phyloP scores from a whole-genome alignment of 2,329 filamentous ascomycete species.

The Fusarium anguioides region DNA sequence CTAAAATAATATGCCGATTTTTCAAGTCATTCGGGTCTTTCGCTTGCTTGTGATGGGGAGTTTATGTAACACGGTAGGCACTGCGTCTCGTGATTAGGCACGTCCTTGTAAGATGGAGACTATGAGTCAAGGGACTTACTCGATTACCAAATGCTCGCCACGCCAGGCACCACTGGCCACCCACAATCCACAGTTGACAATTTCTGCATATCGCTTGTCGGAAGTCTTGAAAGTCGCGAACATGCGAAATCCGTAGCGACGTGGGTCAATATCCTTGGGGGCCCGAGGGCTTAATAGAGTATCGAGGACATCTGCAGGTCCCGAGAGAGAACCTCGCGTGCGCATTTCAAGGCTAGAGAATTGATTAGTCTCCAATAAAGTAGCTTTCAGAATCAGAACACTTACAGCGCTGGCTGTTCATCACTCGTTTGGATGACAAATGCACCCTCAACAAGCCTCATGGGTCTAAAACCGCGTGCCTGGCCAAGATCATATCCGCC shows the following conservation, averaged over 20 bases:
- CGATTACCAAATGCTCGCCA: slow-evolving; percentile 58
- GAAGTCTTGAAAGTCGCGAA: slow-evolving; percentile 63
- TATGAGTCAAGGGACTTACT: slow-evolving; percentile 50
- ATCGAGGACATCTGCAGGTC: slow-evolving; percentile 57
- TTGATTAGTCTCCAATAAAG: background rate
- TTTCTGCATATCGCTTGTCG: slow-evolving; percentile 61
- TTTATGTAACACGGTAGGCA: slow-evolving; percentile 51
- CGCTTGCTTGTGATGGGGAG: slow-evolving; percentile 4
- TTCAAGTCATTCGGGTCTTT: slow-evolving; percentile 10
- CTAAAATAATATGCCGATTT: slow-evolving; percentile 23
- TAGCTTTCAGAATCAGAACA: background rate
- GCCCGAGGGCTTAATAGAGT: slow-evolving; percentile 53
- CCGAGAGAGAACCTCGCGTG: slow-evolving; percentile 60
- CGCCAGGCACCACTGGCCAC: slow-evolving; percentile 61
- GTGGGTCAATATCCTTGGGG: slow-evolving; percentile 54
- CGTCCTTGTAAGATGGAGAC: background rate
- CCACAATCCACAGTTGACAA: slow-evolving; percentile 63
- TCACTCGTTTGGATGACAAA: slow-evolving; percentile 62
- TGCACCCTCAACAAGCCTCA: slow-evolving; percentile 59
- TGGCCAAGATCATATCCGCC: slow-evolving; percentile 57
- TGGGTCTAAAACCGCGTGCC: slow-evolving; percentile 54
- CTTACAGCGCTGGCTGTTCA: slow-evolving; percentile 58
- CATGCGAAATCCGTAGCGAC: slow-evolving; percentile 61
- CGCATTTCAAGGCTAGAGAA: slow-evolving; percentile 55
- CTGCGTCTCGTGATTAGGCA: slow-evolving; percentile 36